Evolutionary conservation across 1,284 basidiomycete species (phyloP).

Genomic region (Trametes pubescens): DNA sequence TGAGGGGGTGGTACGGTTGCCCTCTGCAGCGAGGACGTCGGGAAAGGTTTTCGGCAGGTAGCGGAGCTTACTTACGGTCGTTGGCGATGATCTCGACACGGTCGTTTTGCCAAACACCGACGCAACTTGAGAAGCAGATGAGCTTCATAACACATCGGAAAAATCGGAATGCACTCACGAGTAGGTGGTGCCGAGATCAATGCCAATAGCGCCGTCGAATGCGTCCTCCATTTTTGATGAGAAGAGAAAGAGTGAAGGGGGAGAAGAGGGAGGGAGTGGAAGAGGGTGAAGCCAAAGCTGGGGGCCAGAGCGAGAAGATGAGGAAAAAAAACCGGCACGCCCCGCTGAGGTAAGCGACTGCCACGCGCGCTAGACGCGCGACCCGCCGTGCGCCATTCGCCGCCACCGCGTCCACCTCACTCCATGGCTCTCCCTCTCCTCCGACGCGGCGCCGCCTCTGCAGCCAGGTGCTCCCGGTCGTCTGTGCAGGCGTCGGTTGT

Average conservation of each 20-base stretch:
- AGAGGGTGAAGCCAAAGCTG: constrained; percentile 39
- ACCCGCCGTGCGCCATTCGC: constrained; percentile 33
- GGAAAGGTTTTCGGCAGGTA: constrained; percentile 16
- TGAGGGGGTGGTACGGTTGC: constrained; percentile 98
- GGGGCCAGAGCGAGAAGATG: constrained; percentile 24
- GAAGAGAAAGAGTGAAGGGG: constrained; percentile 35
- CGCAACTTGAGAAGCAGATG: constrained; percentile 65
- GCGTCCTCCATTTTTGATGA: constrained; percentile 87
- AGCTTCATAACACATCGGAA: constrained; percentile 24
- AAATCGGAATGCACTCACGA: constrained; percentile 61
- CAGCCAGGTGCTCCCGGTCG: constrained; percentile 43
- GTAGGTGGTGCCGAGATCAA: constrained; percentile 93
- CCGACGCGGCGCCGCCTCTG: constrained; percentile 52
- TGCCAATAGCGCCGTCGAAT: constrained; percentile 97
- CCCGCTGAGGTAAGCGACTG: constrained; percentile 41
- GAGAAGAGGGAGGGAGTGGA: constrained; percentile 38
- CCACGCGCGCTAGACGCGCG: constrained; percentile 35
- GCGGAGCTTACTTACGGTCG: constrained; percentile 71
- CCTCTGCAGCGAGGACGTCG: constrained; percentile 67
- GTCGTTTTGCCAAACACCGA: constrained; percentile 99
- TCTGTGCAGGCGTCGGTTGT: constrained; percentile 19
- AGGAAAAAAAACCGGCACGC: constrained; percentile 50
- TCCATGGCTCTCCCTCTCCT: constrained; percentile 46
- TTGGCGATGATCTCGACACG: constrained; percentile 99
- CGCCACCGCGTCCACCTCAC: constrained; percentile 35